A percentile compares a stretch with the other conserved stretches of the same genome.
These are phyloP conservation scores for Mycena haematopus DNA, from an alignment of 768 basidiomycete genomes.

Conservation along the genomic window DNA sequence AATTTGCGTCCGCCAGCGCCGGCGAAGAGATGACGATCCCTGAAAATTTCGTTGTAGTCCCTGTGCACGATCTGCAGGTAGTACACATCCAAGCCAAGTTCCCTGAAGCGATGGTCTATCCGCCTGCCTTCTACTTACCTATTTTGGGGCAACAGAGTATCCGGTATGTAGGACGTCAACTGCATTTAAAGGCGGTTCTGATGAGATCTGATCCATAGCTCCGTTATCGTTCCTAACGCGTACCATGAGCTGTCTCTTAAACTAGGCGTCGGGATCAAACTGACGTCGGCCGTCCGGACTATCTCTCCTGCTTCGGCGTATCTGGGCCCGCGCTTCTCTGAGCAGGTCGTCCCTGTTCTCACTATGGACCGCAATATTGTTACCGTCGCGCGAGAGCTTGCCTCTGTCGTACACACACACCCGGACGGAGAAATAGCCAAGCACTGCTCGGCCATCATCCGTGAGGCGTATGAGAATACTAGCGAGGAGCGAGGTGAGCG, in stretches of 20 bases:
- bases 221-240: conserved; percentile 57
- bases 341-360: conserved; percentile 56
- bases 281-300: conserved; percentile 63
- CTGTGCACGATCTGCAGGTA: conserved; percentile 63
- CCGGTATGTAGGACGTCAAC: conserved; percentile 42
- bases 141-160: conserved; percentile 61
- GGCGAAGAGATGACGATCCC: conserved; percentile 41
- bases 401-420: conserved; percentile 55
- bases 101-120: conserved; percentile 49
- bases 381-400: conserved; percentile 62
- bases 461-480: conserved; percentile 57
- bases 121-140: conserved; percentile 48
- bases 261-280: conserved; percentile 59
- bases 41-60: conserved; percentile 48
- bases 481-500: conserved; percentile 56
- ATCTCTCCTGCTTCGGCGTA: conserved; percentile 66
- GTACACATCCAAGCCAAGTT: conserved; percentile 58
- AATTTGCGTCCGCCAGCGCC: conserved; percentile 45
- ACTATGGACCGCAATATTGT: conserved; percentile 54
- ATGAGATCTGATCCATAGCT: conserved; percentile 39
- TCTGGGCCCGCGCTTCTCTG: conserved; percentile 61
- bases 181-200: neutral
- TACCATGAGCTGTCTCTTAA: conserved; percentile 57
- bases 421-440: conserved; percentile 58
- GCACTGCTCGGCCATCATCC: conserved; percentile 59